These are phyloP conservation scores for Favolaschia claudopus DNA, from an alignment of 768 basidiomycete genomes.

Conservation along the genomic window DNA sequence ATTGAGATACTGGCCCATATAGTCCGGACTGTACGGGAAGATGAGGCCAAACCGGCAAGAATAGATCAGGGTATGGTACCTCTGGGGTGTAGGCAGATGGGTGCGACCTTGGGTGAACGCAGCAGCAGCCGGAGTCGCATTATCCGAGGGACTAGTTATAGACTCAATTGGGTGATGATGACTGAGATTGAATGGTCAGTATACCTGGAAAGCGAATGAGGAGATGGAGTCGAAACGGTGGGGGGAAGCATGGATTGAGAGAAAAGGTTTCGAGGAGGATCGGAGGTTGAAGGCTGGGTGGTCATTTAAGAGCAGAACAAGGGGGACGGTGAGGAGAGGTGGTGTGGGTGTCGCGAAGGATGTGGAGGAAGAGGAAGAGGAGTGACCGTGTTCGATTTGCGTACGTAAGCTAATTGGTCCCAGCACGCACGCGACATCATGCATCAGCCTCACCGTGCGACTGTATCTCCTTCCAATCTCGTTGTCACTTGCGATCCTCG, in stretches of 20 bases:
- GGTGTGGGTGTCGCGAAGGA: conserved; percentile 1
- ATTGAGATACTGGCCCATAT: conserved; percentile 36
- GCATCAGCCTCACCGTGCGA: too few species aligned
- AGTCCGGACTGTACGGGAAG: conserved; percentile 34
- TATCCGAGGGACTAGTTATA: conserved; percentile 6
- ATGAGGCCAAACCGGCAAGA: neutral
- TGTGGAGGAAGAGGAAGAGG: neutral
- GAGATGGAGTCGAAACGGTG: neutral
- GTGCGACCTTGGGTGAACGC: conserved; percentile 20
- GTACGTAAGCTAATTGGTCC: conserved; percentile 9
- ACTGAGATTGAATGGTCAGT: too few species aligned
- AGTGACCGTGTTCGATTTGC: conserved; percentile 7
- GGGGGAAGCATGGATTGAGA: conserved; percentile 8
- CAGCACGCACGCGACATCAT: too few species aligned
- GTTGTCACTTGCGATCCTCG: too few species aligned
- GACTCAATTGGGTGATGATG: neutral
- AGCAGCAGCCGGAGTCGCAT: conserved; percentile 9
- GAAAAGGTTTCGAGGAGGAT: conserved; percentile 16
- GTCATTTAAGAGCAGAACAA: conserved; percentile 4
- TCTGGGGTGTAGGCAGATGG: conserved; percentile 29
- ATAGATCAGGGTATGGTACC: neutral
- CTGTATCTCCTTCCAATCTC: too few species aligned
- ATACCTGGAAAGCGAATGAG: conserved; percentile 10
- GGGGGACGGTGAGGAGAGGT: neutral
- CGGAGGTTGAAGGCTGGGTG: conserved; percentile 12